phyloP scores from a whole-genome alignment of 768 basidiomycete genomes.

The Amanita brunnescens region DNA sequence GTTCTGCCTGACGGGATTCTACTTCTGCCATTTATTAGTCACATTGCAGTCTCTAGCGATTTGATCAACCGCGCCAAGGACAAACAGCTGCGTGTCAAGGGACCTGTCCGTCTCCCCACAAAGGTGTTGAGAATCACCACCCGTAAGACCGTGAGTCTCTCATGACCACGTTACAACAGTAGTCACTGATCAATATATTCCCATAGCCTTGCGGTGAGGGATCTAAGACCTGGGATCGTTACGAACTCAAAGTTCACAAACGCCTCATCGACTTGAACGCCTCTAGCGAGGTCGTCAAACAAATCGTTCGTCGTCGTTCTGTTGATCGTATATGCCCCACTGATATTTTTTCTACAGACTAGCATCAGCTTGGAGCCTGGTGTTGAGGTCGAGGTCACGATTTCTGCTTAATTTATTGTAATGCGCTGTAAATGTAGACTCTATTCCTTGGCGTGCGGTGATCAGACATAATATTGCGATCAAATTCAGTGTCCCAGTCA shows the following conservation, averaged over 20 bases:
- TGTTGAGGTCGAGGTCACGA: constrained; percentile 98
- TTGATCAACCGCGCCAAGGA: constrained; percentile 99
- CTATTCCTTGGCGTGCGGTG: constrained; percentile 21
- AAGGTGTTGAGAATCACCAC: constrained; percentile 99
- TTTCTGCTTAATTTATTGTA: constrained; percentile 50
- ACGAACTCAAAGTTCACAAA: constrained; percentile 99
- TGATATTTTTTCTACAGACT: constrained; percentile 46
- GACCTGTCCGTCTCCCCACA: constrained; percentile 97
- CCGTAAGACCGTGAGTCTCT: constrained; percentile 79
- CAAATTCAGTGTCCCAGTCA: no score
- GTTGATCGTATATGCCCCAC: background rate
- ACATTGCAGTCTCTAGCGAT: constrained; percentile 74
- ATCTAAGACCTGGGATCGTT: constrained; percentile 99
- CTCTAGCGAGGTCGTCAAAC: constrained; percentile 98
- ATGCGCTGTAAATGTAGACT: constrained; percentile 52
- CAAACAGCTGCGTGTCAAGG: constrained; percentile 98
- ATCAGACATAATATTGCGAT: no score
- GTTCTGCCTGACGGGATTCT: constrained; percentile 17
- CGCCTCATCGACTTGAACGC: constrained; percentile 98
- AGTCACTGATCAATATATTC: constrained; percentile 1
- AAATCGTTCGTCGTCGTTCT: constrained; percentile 65
- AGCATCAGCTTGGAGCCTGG: constrained; percentile 98
- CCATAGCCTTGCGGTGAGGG: constrained; percentile 97
- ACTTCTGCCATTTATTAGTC: background rate
- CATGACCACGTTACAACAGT: background rate